Evolutionary conservation across 306 rosid species (phyloP).

Genomic region (Herpetospermum pedunculosum): DNA sequence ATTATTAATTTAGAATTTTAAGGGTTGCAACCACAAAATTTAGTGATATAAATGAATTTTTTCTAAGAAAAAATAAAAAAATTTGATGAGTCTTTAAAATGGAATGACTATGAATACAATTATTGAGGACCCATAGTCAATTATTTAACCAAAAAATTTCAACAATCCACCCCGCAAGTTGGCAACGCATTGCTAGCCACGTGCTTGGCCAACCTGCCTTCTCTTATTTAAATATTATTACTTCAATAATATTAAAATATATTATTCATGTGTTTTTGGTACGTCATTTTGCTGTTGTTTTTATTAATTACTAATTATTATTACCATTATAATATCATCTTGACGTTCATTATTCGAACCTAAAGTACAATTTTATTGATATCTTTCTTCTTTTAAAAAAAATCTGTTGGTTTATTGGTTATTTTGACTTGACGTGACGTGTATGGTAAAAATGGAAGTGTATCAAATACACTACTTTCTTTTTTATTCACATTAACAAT

Average conservation of each 20-base stretch:
- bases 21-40: no score
- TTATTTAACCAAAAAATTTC: not conserved
- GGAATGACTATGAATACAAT: not conserved
- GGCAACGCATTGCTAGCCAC: constrained; percentile 3
- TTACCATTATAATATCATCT: not conserved
- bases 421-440: not conserved
- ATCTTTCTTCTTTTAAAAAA: not conserved
- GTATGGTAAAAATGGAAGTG: not conserved
- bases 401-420: not conserved
- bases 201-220: not conserved
- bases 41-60: no score
- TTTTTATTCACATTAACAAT: not conserved
- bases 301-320: not conserved
- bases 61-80: no score
- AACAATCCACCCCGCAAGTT: not conserved
- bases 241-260: not conserved
- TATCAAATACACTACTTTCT: not conserved
- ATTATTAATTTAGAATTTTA: no score
- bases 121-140: not conserved
- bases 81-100: no score
- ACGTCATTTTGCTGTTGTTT: not conserved
- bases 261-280: not conserved
- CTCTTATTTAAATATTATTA: not conserved
- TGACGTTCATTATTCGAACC: not conserved
- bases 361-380: not conserved